Conservation (phyloP, 2,329 filamentous ascomycete species). For the Aspergillus amoenus region DNA sequence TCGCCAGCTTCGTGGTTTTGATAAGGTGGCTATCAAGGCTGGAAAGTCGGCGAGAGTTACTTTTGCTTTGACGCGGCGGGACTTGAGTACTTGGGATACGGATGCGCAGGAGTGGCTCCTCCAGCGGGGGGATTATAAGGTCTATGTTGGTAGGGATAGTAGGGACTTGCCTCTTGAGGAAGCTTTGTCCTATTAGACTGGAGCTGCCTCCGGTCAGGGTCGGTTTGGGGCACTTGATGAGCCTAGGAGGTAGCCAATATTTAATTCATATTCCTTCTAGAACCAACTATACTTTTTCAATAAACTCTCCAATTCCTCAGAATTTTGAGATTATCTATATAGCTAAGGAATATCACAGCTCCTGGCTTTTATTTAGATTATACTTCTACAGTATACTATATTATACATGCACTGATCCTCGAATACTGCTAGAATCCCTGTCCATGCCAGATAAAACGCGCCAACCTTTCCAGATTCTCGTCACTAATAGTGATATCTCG, state of each 20-base stretch:
- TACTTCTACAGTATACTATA: too few relatives aligned
- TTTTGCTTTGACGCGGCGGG: constrained; percentile 44
- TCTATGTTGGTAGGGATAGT: constrained; percentile 26
- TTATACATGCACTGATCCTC: too few relatives aligned
- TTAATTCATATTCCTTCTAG: too few relatives aligned
- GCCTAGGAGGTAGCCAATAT: too few relatives aligned
- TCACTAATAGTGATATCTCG: background rate
- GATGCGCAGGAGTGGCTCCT: constrained; percentile 25
- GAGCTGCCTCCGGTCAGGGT: too few relatives aligned
- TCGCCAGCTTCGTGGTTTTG: constrained; percentile 52
- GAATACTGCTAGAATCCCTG: constrained; percentile 1
- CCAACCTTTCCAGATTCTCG: background rate
- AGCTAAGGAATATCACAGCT: too few relatives aligned
- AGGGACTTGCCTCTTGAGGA: constrained; percentile 19
- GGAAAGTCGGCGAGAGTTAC: constrained; percentile 42
- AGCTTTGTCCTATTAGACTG: background rate
- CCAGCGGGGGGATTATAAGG: constrained; percentile 15
- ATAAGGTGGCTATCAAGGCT: constrained; percentile 46
- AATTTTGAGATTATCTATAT: too few relatives aligned
- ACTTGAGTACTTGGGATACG: constrained; percentile 32
- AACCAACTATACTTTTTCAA: too few relatives aligned
- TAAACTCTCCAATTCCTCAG: too few relatives aligned
- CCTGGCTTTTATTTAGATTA: too few relatives aligned
- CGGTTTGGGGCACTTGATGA: too few relatives aligned
- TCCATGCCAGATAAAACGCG: rapidly evolving